Base-by-base conservation (phyloP, 345 rosid genomes). In the Chamaenerion angustifolium region DNA sequence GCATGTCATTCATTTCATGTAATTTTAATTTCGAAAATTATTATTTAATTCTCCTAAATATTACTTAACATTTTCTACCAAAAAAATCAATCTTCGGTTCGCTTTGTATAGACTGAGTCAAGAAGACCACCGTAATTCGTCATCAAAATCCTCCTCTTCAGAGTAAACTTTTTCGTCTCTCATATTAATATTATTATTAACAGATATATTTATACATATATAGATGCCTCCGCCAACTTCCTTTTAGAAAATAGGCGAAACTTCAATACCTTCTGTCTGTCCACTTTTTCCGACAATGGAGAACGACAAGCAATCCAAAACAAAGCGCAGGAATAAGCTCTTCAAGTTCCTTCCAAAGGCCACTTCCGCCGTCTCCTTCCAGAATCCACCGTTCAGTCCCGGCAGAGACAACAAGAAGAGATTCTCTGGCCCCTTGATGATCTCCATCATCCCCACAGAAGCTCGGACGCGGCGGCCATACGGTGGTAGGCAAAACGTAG, bases 341-440 rank as follows among this genome's bases (percentile, higher is more conserved):
- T 46, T 81, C 52, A 85, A 72, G 61, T 61, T 71, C 42, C 68
- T 89, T n/a, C 83, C 87, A 2, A 80, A 65, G 69, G 76, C 79
- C 0, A 72, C 79, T 58, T 67, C 80, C 4, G 63, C 67, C 14
- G 60, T 76, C 59, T 48, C 58, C 53, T 81, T 78, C 61, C 76
- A 76, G 23, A 71, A 63, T 54, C 79, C 64, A 4, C 76, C 82
- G 8, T 80, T 77, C 62, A 82, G 97, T 55, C 97, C 95, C 0
- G 67, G 69, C 7, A 66, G 78, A 57, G 85, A 80, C 27, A 75
- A 65, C 46, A 61, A 55, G 37, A 12, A 11, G 12, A 40, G 54
- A 5, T 68, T 74, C 55, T 87, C 72, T 54, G 84, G 94, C 10
- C 86, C 92, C 60, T 80, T 79, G 16, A 46, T 76, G 43, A 42